phyloP scores from a whole-genome alignment of 768 basidiomycete species.

The Hydnomerulius pinastri region DNA sequence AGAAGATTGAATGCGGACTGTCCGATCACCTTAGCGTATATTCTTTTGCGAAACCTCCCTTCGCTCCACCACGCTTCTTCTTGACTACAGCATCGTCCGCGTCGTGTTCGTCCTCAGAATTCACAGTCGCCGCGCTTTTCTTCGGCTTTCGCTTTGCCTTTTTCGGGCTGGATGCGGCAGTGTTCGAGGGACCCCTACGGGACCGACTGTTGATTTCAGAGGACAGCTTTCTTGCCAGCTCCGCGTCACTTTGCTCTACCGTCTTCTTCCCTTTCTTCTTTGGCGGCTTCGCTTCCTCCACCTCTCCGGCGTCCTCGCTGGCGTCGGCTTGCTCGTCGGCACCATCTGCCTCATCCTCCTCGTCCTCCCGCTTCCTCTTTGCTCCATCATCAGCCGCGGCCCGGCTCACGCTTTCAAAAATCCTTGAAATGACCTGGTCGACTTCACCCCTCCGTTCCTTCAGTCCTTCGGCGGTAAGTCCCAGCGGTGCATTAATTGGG shows the following conservation, averaged over 20 bases:
- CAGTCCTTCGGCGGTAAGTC: constrained; percentile 58
- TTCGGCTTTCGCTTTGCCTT: constrained; percentile 44
- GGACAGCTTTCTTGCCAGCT: constrained; percentile 70
- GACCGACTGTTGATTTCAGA: constrained; percentile 68
- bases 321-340: constrained; percentile 18
- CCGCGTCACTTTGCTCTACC: constrained; percentile 64
- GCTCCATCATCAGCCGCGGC: constrained; percentile 25
- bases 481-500: constrained; percentile 34
- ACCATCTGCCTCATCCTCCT: constrained; percentile 28
- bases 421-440: constrained; percentile 64
- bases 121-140: constrained; percentile 54
- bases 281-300: constrained; percentile 9
- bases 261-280: constrained; percentile 52
- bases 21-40: constrained; percentile 63
- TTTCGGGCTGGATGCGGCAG: constrained; percentile 41
- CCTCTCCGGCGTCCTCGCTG: constrained; percentile 12
- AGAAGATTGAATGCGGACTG: constrained; percentile 4
- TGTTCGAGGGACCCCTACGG: constrained; percentile 44
- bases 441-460: constrained; percentile 69
- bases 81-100: constrained; percentile 45
- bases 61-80: constrained; percentile 53
- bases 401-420: constrained; percentile 62
- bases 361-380: constrained; percentile 31
- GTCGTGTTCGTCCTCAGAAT: constrained; percentile 54
- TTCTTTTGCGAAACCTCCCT: constrained; percentile 80